Evolutionary conservation across 2,329 filamentous ascomycete species (phyloP), one percentile per base, ranked within the genome.

Genomic region (Pseudocercospora eumusae): DNA sequence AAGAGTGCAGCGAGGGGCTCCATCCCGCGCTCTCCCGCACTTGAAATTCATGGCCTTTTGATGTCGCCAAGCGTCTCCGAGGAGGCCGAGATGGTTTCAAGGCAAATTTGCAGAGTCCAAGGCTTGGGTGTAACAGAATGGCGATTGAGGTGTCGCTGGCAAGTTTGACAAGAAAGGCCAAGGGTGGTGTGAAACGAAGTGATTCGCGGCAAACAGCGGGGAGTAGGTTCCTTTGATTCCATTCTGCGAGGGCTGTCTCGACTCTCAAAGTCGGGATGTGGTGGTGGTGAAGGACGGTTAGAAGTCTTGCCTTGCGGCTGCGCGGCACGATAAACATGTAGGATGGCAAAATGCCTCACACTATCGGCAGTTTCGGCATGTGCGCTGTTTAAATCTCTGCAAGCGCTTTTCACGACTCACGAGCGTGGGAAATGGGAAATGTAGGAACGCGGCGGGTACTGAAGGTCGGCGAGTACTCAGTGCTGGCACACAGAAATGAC

Each of bases 331-430:
- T 11, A 5, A 40, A 50, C 33, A 62, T 62, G 59, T 61, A 64
- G 47, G 52, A 13, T 33, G 13, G 50, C 20, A 60, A 66, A 66
- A 66, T 66, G 62, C 62, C 64, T 64, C 64, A 66, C 49, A 60
- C 47, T 50, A 50, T 58, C 59, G 62, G 55, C 31, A 44, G 53
- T 59, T 58, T 59, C 60, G 63, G 54, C 9, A 59, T 50, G 21
- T 63, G 61, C 56, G 57, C 27, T 49, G 53, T 63, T 63, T 55
- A 60, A 65, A 62, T 36, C 28, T 62, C 57, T 65, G 63, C 63
- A 60, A 61, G 63, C 60, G 53, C 57, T 54, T 40, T 18, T n/a
- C n/a, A n/a, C n/a, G n/a, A n/a, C n/a, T n/a, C 18, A 28, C 52
- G 27, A 54, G 28, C 18, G 52, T 60, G 52, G 23, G 23, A 25